phyloP scores from a whole-genome alignment of 2,329 filamentous ascomycete species.

The Colletotrichum coccodes region DNA sequence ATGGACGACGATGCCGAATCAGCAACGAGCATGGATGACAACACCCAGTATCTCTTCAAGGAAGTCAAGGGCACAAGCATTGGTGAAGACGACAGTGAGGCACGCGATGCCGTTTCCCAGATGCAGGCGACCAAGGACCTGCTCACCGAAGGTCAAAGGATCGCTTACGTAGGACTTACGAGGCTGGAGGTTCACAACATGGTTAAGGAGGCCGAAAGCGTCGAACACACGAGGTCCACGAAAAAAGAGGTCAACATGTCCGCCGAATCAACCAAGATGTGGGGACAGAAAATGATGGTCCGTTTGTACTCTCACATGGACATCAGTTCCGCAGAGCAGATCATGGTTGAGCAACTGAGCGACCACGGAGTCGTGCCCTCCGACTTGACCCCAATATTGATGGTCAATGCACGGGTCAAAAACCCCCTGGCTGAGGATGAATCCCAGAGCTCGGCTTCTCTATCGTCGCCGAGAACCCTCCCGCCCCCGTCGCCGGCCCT shows the following conservation, averaged over 20 bases:
- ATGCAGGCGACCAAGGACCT: conserved; percentile 96
- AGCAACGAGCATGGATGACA: conserved; percentile 95
- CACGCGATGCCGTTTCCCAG: conserved; percentile 86
- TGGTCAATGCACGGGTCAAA: conserved; percentile 91
- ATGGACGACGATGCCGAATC: conserved; percentile 95
- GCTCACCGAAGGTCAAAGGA: conserved; percentile 92
- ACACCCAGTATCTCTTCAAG: conserved; percentile 95
- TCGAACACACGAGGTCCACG: conserved; percentile 70
- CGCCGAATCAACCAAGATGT: conserved; percentile 88
- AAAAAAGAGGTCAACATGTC: conserved; percentile 79
- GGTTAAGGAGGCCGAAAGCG: conserved; percentile 72
- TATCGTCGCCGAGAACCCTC: conserved; percentile 26
- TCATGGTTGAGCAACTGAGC: conserved; percentile 98
- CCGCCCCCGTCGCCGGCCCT: conserved; percentile 38
- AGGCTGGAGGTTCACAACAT: conserved; percentile 84
- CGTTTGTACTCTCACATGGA: conserved; percentile 97
- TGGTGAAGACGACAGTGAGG: conserved; percentile 79
- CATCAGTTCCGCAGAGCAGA: conserved; percentile 87
- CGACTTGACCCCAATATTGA: conserved; percentile 86
- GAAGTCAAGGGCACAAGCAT: conserved; percentile 69
- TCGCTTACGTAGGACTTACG: conserved; percentile 94
- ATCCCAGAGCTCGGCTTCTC: conserved; percentile 4
- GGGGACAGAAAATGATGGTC: conserved; percentile 98
- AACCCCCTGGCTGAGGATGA: conserved; percentile 80
- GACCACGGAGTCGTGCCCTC: conserved; percentile 88